Percentiles rank a stretch among this genome's conserved stretches.
phyloP scores from a whole-genome alignment of 1,139 yeast species.

The Debaryomyces coudertii region DNA sequence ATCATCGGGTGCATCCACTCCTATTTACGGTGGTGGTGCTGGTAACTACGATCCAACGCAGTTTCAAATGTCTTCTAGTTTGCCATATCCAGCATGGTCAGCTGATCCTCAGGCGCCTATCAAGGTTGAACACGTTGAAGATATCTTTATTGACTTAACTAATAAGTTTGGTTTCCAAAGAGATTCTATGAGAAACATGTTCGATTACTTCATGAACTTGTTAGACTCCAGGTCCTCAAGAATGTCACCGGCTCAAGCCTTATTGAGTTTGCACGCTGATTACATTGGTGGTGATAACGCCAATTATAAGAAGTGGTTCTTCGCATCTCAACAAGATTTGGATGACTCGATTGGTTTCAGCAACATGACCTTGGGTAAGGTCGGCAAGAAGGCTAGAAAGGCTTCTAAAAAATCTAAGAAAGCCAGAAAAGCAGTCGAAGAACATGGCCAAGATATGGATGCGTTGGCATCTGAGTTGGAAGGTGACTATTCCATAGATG shows the following conservation, averaged over 20 bases:
- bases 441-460: conserved; percentile 50
- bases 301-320: conserved; percentile 49
- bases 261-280: conserved; percentile 91
- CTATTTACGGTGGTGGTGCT: conserved; percentile 77
- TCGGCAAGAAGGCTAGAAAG: conserved; percentile 56
- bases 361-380: conserved; percentile 74
- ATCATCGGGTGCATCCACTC: conserved; percentile 95
- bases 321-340: conserved; percentile 46
- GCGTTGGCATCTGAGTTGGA: conserved; percentile 77
- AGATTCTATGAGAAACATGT: conserved; percentile 96
- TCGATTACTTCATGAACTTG: conserved; percentile 90
- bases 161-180: conserved; percentile 96
- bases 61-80: conserved; percentile 59
- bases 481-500: conserved; percentile 73
- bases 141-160: conserved; percentile 84
- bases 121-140: conserved; percentile 84
- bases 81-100: conserved; percentile 96
- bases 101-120: conserved; percentile 86
- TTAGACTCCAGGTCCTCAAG: conserved; percentile 95
- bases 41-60: conserved; percentile 66
- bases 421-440: conserved; percentile 60
- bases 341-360: conserved; percentile 48
- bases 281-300: conserved; percentile 62
- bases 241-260: conserved; percentile 95
- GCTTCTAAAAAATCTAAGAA: conserved; percentile 63